These are phyloP conservation scores for Lanmaoa pseudosensibilis DNA, from an alignment of 768 basidiomycete genomes.

Conservation along the genomic window DNA sequence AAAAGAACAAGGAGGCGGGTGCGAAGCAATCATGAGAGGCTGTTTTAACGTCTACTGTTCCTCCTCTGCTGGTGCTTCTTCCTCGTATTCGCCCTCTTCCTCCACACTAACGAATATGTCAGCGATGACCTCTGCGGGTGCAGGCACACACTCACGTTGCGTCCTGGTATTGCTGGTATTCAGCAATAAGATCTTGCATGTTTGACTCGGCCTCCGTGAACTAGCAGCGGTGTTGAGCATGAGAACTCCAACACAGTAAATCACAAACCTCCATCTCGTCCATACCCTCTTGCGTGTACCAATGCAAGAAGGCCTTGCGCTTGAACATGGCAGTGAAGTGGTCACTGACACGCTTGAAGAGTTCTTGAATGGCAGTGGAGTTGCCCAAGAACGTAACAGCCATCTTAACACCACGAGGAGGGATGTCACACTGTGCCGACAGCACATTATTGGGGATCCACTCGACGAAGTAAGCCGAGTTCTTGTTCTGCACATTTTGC, in stretches of 20 bases:
- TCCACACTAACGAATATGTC: slow-evolving; percentile 56
- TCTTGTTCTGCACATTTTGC: slow-evolving; percentile 97
- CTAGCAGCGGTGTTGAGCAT: slow-evolving; percentile 31
- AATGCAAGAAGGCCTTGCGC: slow-evolving; percentile 97
- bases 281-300: slow-evolving; percentile 99
- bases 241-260: neutral
- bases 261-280: slow-evolving; percentile 87
- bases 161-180: slow-evolving; percentile 97
- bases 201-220: slow-evolving; percentile 99
- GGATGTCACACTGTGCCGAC: slow-evolving; percentile 97
- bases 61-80: slow-evolving; percentile 64
- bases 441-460: slow-evolving; percentile 99
- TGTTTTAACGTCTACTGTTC: slow-evolving; percentile 45
- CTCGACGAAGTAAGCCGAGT: slow-evolving; percentile 97
- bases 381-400: slow-evolving; percentile 97
- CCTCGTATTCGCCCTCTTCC: slow-evolving; percentile 89
- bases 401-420: slow-evolving; percentile 95
- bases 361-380: slow-evolving; percentile 94
- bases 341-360: slow-evolving; percentile 98
- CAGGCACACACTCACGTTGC: slow-evolving; percentile 67
- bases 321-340: slow-evolving; percentile 99
- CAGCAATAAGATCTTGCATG: slow-evolving; percentile 98
- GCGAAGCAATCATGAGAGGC: slow-evolving; percentile 16
- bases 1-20: slow-evolving; percentile 18
- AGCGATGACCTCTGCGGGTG: slow-evolving; percentile 7